Conservation (phyloP, 169 alveolate genomes). For the Eimeria sp. region DNA sequence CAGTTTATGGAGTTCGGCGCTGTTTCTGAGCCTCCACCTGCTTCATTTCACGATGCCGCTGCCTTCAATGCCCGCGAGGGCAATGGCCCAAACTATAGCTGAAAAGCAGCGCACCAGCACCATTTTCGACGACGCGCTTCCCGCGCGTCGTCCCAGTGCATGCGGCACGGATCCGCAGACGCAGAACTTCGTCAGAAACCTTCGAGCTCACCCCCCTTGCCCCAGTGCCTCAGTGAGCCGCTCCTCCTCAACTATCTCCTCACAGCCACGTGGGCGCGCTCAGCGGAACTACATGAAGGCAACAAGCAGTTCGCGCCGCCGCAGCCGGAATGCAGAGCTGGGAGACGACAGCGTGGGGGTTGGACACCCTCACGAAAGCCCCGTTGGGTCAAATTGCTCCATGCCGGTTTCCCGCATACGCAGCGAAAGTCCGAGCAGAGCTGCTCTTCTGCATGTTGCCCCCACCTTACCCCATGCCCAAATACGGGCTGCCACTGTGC, state of each 20-base stretch:
- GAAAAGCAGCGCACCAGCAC: slow-evolving; percentile 68
- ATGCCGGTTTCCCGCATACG: slow-evolving; percentile 22
- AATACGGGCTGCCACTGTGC: not conserved
- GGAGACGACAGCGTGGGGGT: not conserved
- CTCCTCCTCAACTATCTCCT: slow-evolving; percentile 15
- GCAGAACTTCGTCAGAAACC: slow-evolving; percentile 38
- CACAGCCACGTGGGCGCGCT: slow-evolving; percentile 19
- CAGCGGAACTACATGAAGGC: slow-evolving; percentile 46
- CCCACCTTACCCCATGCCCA: not conserved
- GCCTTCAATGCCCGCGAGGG: slow-evolving; percentile 54
- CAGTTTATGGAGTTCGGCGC: not conserved
- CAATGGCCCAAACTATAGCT: slow-evolving; percentile 54
- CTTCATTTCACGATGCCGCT: slow-evolving; percentile 12
- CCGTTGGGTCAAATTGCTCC: not conserved
- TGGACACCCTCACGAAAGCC: not conserved
- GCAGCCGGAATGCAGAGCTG: slow-evolving; percentile 30
- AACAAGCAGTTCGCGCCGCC: slow-evolving; percentile 73
- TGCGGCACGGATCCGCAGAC: slow-evolving; percentile 56
- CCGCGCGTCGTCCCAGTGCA: slow-evolving; percentile 58
- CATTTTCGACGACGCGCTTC: slow-evolving; percentile 11
- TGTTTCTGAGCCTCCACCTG: not conserved
- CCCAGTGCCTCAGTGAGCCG: slow-evolving; percentile 48
- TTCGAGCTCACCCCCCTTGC: slow-evolving; percentile 32
- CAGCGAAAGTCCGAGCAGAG: slow-evolving; percentile 46
- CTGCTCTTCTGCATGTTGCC: not conserved